These are phyloP conservation scores for Pinus tabuliformis DNA, from an alignment of 75 land plant genomes.

Conservation along the genomic window DNA sequence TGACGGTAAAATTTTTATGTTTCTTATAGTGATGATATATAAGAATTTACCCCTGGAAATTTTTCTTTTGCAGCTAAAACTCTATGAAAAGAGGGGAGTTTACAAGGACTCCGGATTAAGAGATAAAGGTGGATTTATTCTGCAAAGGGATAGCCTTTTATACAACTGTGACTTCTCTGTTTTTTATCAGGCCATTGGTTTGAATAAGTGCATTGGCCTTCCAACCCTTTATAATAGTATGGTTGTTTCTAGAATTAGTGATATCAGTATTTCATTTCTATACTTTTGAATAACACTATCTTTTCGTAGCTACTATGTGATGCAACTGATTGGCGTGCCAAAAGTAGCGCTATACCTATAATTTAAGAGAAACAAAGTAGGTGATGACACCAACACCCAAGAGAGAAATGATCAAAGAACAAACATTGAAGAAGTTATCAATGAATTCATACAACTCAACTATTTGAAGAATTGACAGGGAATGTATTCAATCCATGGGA, in stretches of 20 bases:
- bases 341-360: conserved; percentile 44
- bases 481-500: conserved; percentile 87
- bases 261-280: neutral
- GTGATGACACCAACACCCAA: conserved; percentile 44
- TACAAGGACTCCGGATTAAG: conserved; percentile 60
- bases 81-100: conserved; percentile 67
- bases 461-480: conserved; percentile 68
- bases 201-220: conserved; percentile 22
- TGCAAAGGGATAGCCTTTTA: conserved; percentile 64
- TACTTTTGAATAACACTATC: no score
- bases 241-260: neutral
- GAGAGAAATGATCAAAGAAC: conserved; percentile 59
- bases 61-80: conserved; percentile 44
- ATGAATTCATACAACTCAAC: conserved; percentile 57
- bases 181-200: conserved; percentile 41
- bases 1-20: neutral
- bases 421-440: conserved; percentile 24
- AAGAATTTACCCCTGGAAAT: neutral
- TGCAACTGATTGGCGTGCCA: conserved; percentile 64
- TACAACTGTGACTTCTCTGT: conserved; percentile 73
- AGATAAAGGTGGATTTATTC: conserved; percentile 54
- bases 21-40: no score
- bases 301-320: conserved; percentile 45
- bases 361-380: conserved; percentile 60
- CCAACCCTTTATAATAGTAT: neutral